Evolutionary conservation across 1,284 basidiomycete species (phyloP).

Genomic region (Mrakiaceae sp.): DNA sequence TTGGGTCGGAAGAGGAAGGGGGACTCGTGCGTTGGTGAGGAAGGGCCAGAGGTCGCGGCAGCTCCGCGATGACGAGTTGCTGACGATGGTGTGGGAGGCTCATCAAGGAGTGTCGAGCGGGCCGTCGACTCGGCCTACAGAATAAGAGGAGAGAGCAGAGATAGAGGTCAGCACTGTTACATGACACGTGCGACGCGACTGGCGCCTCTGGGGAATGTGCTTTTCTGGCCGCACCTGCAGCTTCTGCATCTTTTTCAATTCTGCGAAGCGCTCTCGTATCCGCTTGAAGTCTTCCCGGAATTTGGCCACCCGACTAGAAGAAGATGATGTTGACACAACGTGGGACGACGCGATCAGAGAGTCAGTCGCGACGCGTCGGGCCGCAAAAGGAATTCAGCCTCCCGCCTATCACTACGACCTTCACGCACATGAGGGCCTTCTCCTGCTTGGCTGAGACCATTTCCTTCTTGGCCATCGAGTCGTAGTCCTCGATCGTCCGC

Average conservation of each 20-base stretch:
- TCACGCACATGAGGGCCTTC: slow-evolving; percentile 73
- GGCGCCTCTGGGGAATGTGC: background rate
- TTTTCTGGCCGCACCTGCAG: slow-evolving; percentile 24
- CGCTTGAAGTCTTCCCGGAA: slow-evolving; percentile 37
- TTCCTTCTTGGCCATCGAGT: slow-evolving; percentile 86
- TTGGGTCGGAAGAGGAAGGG: slow-evolving; percentile 29
- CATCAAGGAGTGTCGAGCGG: slow-evolving; percentile 27
- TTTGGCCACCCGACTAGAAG: slow-evolving; percentile 34
- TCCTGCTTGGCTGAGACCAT: slow-evolving; percentile 88
- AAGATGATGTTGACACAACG: background rate
- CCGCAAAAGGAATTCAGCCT: background rate
- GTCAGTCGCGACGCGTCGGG: background rate
- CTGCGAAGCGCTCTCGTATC: slow-evolving; percentile 37
- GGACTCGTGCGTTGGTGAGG: slow-evolving; percentile 28
- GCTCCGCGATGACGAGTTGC: slow-evolving; percentile 13
- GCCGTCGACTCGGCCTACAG: slow-evolving; percentile 19
- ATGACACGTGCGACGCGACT: background rate
- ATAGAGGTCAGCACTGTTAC: background rate
- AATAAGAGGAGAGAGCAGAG: background rate
- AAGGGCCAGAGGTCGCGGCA: slow-evolving; percentile 17
- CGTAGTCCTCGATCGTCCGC: slow-evolving; percentile 87
- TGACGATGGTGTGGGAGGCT: background rate
- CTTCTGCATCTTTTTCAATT: slow-evolving; percentile 32
- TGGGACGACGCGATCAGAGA: background rate
- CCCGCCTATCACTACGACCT: no score